These are phyloP conservation scores for Diaporthe batatas DNA, from an alignment of 2,329 filamentous ascomycete genomes.

Conservation along the genomic window DNA sequence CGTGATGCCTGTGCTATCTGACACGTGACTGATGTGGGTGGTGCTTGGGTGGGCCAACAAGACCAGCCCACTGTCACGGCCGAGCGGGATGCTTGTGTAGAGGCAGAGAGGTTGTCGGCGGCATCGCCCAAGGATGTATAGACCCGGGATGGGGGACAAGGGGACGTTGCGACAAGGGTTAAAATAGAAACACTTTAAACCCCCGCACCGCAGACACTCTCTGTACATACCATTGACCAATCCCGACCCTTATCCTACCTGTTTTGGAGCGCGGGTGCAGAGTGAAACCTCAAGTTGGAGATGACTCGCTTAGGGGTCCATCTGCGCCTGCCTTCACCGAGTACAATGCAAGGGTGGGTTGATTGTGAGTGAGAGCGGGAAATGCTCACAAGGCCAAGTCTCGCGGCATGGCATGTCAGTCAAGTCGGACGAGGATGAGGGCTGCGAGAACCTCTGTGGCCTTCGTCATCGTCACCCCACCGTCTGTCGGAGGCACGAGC, in stretches of 20 bases:
- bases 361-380: not conserved
- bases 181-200: slow-evolving; percentile 40
- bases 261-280: slow-evolving; percentile 4
- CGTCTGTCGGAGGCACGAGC: not conserved
- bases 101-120: slow-evolving; percentile 1
- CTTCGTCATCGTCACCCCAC: slow-evolving; percentile 30
- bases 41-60: not conserved
- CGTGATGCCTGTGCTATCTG: not conserved
- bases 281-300: slow-evolving; percentile 13
- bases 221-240: slow-evolving; percentile 27
- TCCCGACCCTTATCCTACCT: slow-evolving; percentile 18
- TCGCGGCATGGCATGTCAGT: slow-evolving; percentile 19
- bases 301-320: slow-evolving; percentile 19
- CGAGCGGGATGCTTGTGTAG: too few species aligned
- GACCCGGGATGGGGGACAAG: not conserved
- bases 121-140: not conserved
- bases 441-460: slow-evolving; percentile 16
- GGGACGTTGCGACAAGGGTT: slow-evolving; percentile 13
- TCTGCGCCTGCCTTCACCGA: not conserved
- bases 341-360: slow-evolving; percentile 8
- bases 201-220: slow-evolving; percentile 20
- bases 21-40: not conserved
- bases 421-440: slow-evolving; percentile 8
- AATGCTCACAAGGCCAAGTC: slow-evolving; percentile 6
- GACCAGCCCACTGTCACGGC: not conserved